Evolutionary conservation across 768 basidiomycete species (phyloP).

Genomic region (Lyophyllum shimeji): DNA sequence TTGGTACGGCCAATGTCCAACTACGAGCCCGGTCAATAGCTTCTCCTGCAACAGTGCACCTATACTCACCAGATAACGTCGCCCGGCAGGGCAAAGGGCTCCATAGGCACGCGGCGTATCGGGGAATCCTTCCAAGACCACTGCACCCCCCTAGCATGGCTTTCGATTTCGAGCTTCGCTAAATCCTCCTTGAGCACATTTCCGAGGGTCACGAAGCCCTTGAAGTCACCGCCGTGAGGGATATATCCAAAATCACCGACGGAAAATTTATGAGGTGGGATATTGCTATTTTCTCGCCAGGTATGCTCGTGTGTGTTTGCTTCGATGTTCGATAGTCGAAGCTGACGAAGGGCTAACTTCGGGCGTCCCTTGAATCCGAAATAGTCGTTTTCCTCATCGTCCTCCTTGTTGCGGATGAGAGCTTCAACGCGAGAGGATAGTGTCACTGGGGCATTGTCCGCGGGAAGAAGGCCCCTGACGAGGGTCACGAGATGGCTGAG

Average conservation of each 20-base stretch:
- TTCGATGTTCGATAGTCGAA: conserved; percentile 37
- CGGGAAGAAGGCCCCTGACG: conserved; percentile 37
- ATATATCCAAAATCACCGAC: conserved; percentile 49
- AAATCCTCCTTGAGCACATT: conserved; percentile 36
- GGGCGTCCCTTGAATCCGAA: conserved; percentile 17
- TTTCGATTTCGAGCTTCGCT: conserved; percentile 20
- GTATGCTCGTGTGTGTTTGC: conserved; percentile 33
- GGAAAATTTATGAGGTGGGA: conserved; percentile 37
- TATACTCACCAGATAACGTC: conserved; percentile 29
- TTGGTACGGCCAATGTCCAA: conserved; percentile 43
- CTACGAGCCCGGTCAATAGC: conserved; percentile 21
- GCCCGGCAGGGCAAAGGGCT: conserved; percentile 33
- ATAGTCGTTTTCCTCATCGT: conserved; percentile 26
- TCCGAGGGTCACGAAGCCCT: conserved; percentile 35
- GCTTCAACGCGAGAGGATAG: conserved; percentile 29
- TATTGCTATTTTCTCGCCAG: conserved; percentile 37
- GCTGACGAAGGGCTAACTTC: conserved; percentile 32
- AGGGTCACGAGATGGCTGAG: conserved; percentile 41
- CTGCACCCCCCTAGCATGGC: conserved; percentile 27
- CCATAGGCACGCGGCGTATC: conserved; percentile 26
- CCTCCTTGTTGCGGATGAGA: conserved; percentile 21
- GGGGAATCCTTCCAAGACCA: conserved; percentile 38
- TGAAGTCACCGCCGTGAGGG: conserved; percentile 32
- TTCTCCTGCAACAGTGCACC: neutral
- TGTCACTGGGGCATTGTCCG: conserved; percentile 26